A percentile compares a stretch with the other conserved stretches of the same genome.
These are phyloP conservation scores for Suhomyces guaymorum DNA, from an alignment of 1,139 yeast genomes.

Conservation along the genomic window DNA sequence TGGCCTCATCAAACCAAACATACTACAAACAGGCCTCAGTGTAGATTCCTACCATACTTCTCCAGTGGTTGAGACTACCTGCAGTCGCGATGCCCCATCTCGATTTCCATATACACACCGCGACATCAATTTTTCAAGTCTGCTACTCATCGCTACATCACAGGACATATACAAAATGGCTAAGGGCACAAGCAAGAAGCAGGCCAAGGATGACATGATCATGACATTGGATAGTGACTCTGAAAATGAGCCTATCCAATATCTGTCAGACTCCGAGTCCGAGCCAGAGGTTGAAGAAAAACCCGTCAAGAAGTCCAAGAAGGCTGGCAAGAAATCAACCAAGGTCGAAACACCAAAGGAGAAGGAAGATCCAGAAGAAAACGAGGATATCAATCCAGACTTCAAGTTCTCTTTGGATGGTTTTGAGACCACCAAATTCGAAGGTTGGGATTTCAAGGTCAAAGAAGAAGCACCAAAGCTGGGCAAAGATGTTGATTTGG, in stretches of 20 bases:
- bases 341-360: slow-evolving; percentile 19
- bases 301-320: slow-evolving; percentile 13
- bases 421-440: slow-evolving; percentile 51
- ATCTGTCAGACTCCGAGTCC: slow-evolving; percentile 26
- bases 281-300: slow-evolving; percentile 25
- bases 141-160: slow-evolving; percentile 1
- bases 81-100: neutral
- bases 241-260: slow-evolving; percentile 34
- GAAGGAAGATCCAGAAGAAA: slow-evolving; percentile 29
- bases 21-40: no score
- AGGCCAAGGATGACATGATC: slow-evolving; percentile 27
- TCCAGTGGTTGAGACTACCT: neutral
- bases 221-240: slow-evolving; percentile 62
- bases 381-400: slow-evolving; percentile 66
- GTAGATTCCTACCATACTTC: no score
- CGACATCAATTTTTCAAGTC: neutral
- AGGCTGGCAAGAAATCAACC: slow-evolving; percentile 27
- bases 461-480: slow-evolving; percentile 33
- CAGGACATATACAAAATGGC: slow-evolving; percentile 16
- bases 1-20: no score
- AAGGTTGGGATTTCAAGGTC: slow-evolving; percentile 82
- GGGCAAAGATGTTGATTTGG: slow-evolving; percentile 77
- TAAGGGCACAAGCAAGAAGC: slow-evolving; percentile 17
- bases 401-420: slow-evolving; percentile 69
- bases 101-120: neutral